Evolutionary conservation across 495 filamentous ascomycete genomes (phyloP), one percentile per base, ranked within the genome.

Genomic region (Aspergillus panamensis): DNA sequence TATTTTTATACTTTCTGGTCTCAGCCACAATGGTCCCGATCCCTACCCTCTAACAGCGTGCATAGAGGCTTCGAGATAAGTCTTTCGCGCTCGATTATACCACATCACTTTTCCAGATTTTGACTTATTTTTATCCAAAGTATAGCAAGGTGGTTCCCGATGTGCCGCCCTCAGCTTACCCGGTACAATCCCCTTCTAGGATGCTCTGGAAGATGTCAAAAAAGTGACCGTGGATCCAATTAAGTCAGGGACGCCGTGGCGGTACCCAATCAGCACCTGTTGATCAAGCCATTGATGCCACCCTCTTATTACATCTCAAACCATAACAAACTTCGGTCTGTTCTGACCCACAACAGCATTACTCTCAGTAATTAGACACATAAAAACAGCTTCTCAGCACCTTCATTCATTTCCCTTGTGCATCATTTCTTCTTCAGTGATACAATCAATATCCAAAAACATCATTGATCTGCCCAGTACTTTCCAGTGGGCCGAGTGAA

Each of bases 201-300:
- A 25, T 25, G 25, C 33, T 53, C n/a, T 43, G n/a, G 30, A 53
- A 55, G 44, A 47, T 57, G 53, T 57, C 59, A 57, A 53, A 55
- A 25, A 44, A 20, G 19, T 16, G 52, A 37, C 58, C 44, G 52
- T 56, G 58, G 58, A 61, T 30, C 58, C 44, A 39, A 50, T 52
- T 45, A 40, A 20, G 51, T 10, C 51, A 53, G 57, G 50, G 40
- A 48, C 44, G 5, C 21, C 12, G 29, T 25, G 4, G 48, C 31
- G 37, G 39, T 52, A 47, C 39, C 58, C 58, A 61, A 61, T 56
- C 53, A 61, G 17, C 25, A 25, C n/a, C 17, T 25, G 12, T 21
- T 10, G 30, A 29, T 25, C 35, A 44, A 55, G 58, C 52, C 58
- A 57, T 61, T 51, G 35, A 53, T 57, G 44, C 57, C 52, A 52